A percentile compares a stretch with the other conserved stretches of the same genome.
Evolutionary conservation across 805 yeast genomes (phyloP).

Genomic region (Candida peoriensis): DNA sequence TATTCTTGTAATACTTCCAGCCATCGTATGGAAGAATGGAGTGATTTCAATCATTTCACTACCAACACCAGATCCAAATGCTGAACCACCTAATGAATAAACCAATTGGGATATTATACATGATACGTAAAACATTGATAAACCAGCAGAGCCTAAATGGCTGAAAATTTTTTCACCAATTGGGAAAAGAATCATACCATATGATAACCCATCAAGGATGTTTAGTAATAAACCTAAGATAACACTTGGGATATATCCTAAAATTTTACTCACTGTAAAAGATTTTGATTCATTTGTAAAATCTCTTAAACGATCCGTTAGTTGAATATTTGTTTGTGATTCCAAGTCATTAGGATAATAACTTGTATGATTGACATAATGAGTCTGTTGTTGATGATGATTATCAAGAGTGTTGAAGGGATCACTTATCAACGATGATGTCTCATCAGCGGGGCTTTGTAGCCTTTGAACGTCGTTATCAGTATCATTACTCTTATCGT

Average conservation of each 20-base stretch:
- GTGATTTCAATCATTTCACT: constrained; percentile 99
- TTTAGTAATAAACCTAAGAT: constrained; percentile 80
- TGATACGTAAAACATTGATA: constrained; percentile 91
- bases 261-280: constrained; percentile 11
- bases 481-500: no score
- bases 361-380: background rate
- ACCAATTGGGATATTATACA: constrained; percentile 87
- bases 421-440: no score
- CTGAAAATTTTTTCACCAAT: constrained; percentile 75
- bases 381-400: background rate
- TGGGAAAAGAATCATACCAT: constrained; percentile 98
- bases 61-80: constrained; percentile 87
- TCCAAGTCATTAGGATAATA: constrained; percentile 6
- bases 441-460: no score
- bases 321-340: constrained; percentile 7
- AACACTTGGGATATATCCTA: constrained; percentile 61
- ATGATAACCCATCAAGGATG: constrained; percentile 87
- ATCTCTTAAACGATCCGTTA: background rate
- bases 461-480: no score
- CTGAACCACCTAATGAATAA: constrained; percentile 86
- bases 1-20: constrained; percentile 55
- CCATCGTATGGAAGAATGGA: constrained; percentile 96
- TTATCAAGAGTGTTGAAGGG: background rate
- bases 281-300: constrained; percentile 1
- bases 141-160: constrained; percentile 78